Conservation (phyloP, 2,329 filamentous ascomycete species). For the Colletotrichum orbiculare region DNA sequence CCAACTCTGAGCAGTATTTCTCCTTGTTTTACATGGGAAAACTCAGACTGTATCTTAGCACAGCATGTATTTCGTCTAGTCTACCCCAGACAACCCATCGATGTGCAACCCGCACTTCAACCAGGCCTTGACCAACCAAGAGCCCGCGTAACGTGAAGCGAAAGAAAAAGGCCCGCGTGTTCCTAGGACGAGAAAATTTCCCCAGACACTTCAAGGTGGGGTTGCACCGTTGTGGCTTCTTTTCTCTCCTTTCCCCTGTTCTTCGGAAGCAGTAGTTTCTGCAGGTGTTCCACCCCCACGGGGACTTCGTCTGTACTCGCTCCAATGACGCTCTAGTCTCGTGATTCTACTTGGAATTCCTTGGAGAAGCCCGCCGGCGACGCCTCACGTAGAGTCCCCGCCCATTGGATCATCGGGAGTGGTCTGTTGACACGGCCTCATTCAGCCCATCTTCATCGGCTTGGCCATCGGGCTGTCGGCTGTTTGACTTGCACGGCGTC, state of each 20-base stretch:
- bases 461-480: conserved; percentile 8
- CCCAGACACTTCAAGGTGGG: conserved; percentile 16
- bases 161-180: too few relatives aligned
- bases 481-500: background rate
- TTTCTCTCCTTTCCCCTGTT: background rate
- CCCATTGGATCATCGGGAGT: conserved; percentile 1
- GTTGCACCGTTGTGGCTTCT: background rate
- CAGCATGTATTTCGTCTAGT: background rate
- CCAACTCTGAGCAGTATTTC: background rate
- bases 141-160: too few relatives aligned
- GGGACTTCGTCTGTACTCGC: conserved; percentile 16
- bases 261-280: background rate
- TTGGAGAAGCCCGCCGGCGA: conserved; percentile 11
- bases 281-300: conserved; percentile 14
- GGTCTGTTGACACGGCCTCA: background rate
- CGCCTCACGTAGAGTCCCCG: conserved; percentile 6
- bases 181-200: background rate
- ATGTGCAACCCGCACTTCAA: background rate
- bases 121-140: conserved; percentile 3
- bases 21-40: background rate
- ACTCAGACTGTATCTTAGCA: background rate
- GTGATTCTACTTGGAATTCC: background rate
- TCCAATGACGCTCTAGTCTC: conserved; percentile 26
- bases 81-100: conserved; percentile 27
- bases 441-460: conserved; percentile 2